Conservation (phyloP, 345 rosid genomes). For the Brassica cretica region DNA sequence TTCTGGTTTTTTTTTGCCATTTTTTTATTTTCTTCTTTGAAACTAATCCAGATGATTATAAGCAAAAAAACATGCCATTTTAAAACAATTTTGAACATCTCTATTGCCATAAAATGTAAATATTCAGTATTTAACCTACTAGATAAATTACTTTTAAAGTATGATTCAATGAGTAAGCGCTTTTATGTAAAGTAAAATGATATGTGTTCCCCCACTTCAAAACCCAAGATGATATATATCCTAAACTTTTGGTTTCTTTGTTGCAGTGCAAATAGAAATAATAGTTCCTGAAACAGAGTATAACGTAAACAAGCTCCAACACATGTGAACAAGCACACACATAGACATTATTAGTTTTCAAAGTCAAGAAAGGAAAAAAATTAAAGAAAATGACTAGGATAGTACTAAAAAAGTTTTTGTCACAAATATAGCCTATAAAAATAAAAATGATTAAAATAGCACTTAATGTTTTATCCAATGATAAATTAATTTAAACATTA, state of each 20-base stretch:
- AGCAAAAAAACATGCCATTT: not conserved
- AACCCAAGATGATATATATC: slow-evolving; percentile 24
- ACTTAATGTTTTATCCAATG: no score
- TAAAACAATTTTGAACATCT: not conserved
- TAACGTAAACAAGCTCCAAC: not conserved
- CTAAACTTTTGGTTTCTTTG: slow-evolving; percentile 29
- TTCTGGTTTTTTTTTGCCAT: no score
- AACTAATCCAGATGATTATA: no score
- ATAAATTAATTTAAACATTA: no score
- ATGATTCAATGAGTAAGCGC: slow-evolving; percentile 1
- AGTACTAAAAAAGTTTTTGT: no score
- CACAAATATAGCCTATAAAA: no score
- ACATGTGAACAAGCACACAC: slow-evolving; percentile 1
- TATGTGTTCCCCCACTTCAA: slow-evolving; percentile 28
- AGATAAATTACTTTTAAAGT: not conserved
- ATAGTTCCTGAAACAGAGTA: slow-evolving; percentile 10
- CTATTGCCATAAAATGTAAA: not conserved
- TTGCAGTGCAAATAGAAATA: not conserved
- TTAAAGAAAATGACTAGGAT: no score
- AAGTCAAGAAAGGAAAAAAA: not conserved
- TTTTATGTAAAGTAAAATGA: not conserved
- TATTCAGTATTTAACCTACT: not conserved
- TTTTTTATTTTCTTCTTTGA: no score
- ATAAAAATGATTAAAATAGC: no score
- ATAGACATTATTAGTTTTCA: not conserved